Percentiles rank a stretch among this genome's conserved stretches.
Evolutionary conservation across 176 grass and related monocot genomes (phyloP).

Genomic region (Carex myosuroides): DNA sequence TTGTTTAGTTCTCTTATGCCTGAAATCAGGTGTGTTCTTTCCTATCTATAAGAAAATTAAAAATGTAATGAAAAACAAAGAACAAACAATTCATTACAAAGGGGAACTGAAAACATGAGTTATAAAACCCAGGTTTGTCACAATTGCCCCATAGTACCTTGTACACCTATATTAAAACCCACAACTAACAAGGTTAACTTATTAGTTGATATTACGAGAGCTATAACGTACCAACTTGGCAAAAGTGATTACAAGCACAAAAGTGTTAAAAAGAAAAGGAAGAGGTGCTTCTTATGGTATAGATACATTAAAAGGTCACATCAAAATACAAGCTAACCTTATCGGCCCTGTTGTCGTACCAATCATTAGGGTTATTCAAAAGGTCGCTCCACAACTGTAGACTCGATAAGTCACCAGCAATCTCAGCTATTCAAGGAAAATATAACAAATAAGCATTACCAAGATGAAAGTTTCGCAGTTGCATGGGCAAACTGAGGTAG

Average conservation of each 20-base stretch:
- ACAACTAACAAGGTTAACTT: neutral
- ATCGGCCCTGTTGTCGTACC: slow-evolving; percentile 64
- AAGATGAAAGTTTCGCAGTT: neutral
- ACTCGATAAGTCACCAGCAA: neutral
- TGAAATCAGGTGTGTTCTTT: slow-evolving; percentile 47
- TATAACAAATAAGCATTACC: neutral
- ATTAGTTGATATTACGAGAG: neutral
- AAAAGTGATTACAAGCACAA: neutral
- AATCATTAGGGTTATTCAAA: slow-evolving; percentile 42
- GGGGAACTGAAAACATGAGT: neutral
- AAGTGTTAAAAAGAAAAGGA: neutral
- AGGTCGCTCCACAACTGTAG: slow-evolving; percentile 41
- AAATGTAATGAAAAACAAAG: neutral
- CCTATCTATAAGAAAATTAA: neutral
- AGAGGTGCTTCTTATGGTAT: neutral
- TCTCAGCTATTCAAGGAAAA: neutral
- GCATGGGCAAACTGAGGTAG: neutral
- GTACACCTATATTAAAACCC: neutral
- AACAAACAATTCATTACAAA: neutral
- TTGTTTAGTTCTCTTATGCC: slow-evolving; percentile 38
- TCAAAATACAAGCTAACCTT: slow-evolving; percentile 27
- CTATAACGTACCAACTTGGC: neutral
- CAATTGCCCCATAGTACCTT: neutral
- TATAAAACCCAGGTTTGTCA: neutral
- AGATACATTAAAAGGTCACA: neutral